Percentiles rank a stretch among this genome's conserved stretches.
Conservation (phyloP, 1,139 yeast species). For the Kluyveromyces sp. region DNA sequence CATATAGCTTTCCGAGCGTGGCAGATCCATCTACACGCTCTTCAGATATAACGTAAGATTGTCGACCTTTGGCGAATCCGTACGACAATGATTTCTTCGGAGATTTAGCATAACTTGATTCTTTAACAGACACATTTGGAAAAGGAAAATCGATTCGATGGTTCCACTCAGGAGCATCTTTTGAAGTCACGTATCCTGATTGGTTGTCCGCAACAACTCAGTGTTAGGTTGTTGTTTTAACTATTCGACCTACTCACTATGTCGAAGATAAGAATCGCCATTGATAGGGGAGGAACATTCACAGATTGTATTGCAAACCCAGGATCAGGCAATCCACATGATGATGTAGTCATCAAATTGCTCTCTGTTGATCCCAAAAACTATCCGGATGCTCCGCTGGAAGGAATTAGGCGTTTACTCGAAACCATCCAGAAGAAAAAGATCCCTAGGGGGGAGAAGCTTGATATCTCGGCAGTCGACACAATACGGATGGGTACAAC, state of each 20-base stretch:
- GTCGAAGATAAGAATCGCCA: slow-evolving; percentile 31
- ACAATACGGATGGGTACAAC: slow-evolving; percentile 75
- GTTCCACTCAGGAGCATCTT: too few species aligned
- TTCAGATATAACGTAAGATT: too few species aligned
- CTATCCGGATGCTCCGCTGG: slow-evolving; percentile 84
- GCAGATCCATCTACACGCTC: too few species aligned
- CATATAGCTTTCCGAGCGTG: too few species aligned
- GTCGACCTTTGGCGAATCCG: too few species aligned
- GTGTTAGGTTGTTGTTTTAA: too few species aligned
- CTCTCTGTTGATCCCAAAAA: slow-evolving; percentile 82
- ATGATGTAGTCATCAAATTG: slow-evolving; percentile 57
- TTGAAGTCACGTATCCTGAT: too few species aligned
- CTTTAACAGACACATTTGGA: too few species aligned
- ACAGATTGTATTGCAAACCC: slow-evolving; percentile 63
- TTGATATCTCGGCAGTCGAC: slow-evolving; percentile 44
- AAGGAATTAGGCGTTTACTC: slow-evolving; percentile 74
- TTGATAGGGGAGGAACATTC: slow-evolving; percentile 78
- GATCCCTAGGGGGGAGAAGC: slow-evolving; percentile 45
- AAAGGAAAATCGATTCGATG: too few species aligned
- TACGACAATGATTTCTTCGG: too few species aligned
- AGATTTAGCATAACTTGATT: too few species aligned
- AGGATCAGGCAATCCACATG: slow-evolving; percentile 36
- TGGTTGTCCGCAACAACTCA: too few species aligned
- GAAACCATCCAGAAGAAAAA: slow-evolving; percentile 46
- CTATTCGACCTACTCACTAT: not conserved